Conservation (phyloP, 2,329 filamentous ascomycete genomes). For the Xylariales sp. region DNA sequence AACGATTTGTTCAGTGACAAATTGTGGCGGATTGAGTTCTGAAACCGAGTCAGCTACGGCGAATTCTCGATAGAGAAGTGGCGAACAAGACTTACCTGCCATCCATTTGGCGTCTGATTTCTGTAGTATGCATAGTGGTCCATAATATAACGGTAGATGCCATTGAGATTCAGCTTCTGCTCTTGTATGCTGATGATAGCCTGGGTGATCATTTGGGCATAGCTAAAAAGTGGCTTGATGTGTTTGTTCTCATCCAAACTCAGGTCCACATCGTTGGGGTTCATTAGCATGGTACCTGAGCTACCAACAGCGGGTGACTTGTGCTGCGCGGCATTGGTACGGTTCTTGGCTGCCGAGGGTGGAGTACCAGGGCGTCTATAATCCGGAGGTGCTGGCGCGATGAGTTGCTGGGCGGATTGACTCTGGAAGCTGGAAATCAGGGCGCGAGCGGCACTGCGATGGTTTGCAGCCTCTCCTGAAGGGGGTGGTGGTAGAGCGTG, state of each 20-base stretch:
- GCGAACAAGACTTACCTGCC: slow-evolving; percentile 64
- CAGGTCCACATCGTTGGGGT: slow-evolving; percentile 62
- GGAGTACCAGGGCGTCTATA: slow-evolving; percentile 59
- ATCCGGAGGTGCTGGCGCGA: slow-evolving; percentile 56
- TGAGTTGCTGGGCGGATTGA: slow-evolving; percentile 32
- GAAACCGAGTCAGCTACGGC: slow-evolving; percentile 19
- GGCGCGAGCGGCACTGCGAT: slow-evolving; percentile 27
- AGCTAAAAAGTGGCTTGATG: slow-evolving; percentile 93
- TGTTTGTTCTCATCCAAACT: slow-evolving; percentile 81
- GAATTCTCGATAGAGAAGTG: slow-evolving; percentile 4
- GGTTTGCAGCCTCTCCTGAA: slow-evolving; percentile 14
- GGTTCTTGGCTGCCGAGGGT: slow-evolving; percentile 37
- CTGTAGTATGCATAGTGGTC: slow-evolving; percentile 91
- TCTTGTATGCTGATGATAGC: slow-evolving; percentile 84
- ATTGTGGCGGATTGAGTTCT: slow-evolving; percentile 97
- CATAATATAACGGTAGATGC: slow-evolving; percentile 92
- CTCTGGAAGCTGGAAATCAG: background rate
- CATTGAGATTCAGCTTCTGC: slow-evolving; percentile 83
- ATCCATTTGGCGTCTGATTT: slow-evolving; percentile 69
- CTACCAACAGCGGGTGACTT: slow-evolving; percentile 35
- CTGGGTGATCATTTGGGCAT: slow-evolving; percentile 94
- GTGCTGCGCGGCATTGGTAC: slow-evolving; percentile 24
- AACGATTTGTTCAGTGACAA: slow-evolving; percentile 92
- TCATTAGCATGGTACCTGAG: slow-evolving; percentile 40
- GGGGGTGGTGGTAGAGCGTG: slow-evolving; percentile 24